Conservation (phyloP, 202 grass and related monocot genomes). For the Schoenoplectus triqueter region DNA sequence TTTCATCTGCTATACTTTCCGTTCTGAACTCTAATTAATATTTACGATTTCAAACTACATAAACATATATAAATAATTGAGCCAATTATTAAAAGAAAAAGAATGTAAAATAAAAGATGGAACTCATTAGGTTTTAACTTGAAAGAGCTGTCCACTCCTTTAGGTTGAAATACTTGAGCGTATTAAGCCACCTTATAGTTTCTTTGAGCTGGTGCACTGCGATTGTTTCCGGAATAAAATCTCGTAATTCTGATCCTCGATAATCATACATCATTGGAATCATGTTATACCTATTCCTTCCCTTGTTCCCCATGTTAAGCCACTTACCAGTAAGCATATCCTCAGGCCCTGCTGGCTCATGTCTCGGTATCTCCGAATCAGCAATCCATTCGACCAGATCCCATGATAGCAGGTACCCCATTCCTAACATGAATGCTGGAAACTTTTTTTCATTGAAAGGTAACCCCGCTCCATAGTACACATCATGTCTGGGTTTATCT, state of each 20-base stretch:
- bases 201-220: slow-evolving; percentile 84
- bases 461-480: slow-evolving; percentile 63
- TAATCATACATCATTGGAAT: slow-evolving; percentile 79
- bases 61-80: too few relatives aligned
- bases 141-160: neutral
- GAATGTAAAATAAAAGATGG: neutral
- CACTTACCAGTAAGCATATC: slow-evolving; percentile 70
- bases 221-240: slow-evolving; percentile 61
- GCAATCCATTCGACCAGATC: slow-evolving; percentile 83
- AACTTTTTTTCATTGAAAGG: slow-evolving; percentile 44
- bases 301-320: slow-evolving; percentile 64
- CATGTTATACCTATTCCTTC: slow-evolving; percentile 66
- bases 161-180: slow-evolving; percentile 63
- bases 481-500: slow-evolving; percentile 47
- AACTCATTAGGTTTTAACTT: neutral
- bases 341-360: slow-evolving; percentile 48
- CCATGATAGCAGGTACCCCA: slow-evolving; percentile 77
- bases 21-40: too few relatives aligned
- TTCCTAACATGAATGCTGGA: slow-evolving; percentile 73
- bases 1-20: too few relatives aligned
- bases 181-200: slow-evolving; percentile 53
- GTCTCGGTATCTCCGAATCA: slow-evolving; percentile 54
- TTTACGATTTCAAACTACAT: too few relatives aligned
- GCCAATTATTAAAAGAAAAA: too few relatives aligned
- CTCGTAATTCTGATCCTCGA: slow-evolving; percentile 39